phyloP scores from a whole-genome alignment of 208 protist species.

The Endotrypanum monterogeii region DNA sequence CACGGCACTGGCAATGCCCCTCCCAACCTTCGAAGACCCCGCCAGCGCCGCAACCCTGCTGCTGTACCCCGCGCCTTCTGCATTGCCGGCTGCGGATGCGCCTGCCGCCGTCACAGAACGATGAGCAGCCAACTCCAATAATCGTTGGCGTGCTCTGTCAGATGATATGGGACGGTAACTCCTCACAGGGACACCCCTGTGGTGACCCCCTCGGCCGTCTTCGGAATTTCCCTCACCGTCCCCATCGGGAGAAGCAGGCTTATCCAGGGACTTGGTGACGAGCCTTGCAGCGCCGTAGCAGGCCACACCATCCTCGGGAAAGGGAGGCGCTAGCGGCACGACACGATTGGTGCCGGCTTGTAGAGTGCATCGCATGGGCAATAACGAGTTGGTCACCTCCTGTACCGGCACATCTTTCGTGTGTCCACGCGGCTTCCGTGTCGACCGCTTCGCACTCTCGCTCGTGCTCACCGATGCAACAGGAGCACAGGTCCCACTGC shows the following conservation, averaged over 20 bases:
- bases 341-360: constrained; percentile 17
- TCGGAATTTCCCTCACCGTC: neutral
- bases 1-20: neutral
- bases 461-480: neutral
- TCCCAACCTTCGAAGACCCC: neutral
- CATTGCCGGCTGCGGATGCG: neutral
- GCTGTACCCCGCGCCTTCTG: neutral
- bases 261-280: constrained; percentile 1
- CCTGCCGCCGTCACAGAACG: neutral
- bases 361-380: constrained; percentile 13
- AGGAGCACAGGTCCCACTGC: neutral
- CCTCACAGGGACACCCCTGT: neutral
- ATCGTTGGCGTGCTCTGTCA: neutral
- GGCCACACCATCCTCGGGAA: constrained; percentile 12
- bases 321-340: constrained; percentile 12
- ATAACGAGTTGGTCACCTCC: neutral
- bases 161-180: neutral
- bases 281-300: constrained; percentile 14
- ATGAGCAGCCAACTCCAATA: neutral
- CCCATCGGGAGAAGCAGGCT: too few relatives aligned
- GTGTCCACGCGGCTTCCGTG: neutral
- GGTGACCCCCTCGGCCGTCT: neutral
- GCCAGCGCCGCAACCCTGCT: neutral
- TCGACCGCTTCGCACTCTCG: neutral
- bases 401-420: neutral